Percentiles rank a stretch among this genome's conserved stretches.
Conservation (phyloP, 306 rosid species). For the Potentilla sterilis region DNA sequence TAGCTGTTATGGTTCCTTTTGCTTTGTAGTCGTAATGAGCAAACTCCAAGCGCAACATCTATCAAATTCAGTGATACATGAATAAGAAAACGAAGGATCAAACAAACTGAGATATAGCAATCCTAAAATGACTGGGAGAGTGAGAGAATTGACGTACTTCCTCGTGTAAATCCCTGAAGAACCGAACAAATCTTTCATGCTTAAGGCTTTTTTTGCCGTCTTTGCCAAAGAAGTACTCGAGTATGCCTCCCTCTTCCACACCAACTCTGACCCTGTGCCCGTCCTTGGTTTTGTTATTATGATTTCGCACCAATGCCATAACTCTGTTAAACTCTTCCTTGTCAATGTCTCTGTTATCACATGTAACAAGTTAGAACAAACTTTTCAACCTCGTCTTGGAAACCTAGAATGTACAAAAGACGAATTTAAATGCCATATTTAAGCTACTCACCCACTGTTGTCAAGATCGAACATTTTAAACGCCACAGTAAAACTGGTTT, state of each 20-base stretch:
- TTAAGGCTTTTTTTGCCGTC: slow-evolving; percentile 51
- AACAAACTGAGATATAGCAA: background rate
- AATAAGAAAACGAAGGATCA: background rate
- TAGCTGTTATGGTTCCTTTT: slow-evolving; percentile 61
- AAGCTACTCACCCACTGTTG: slow-evolving; percentile 55
- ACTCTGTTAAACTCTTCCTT: slow-evolving; percentile 69
- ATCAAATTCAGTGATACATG: slow-evolving; percentile 15
- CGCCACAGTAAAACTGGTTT: slow-evolving; percentile 64
- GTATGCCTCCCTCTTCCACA: slow-evolving; percentile 59
- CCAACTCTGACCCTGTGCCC: slow-evolving; percentile 45
- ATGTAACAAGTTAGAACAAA: background rate
- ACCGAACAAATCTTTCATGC: slow-evolving; percentile 62
- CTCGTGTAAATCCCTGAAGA: slow-evolving; percentile 57
- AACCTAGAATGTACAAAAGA: background rate
- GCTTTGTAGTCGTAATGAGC: slow-evolving; percentile 63
- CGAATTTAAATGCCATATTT: background rate
- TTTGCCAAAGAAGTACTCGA: slow-evolving; percentile 70
- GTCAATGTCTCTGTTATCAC: slow-evolving; percentile 53
- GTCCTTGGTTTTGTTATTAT: slow-evolving; percentile 54
- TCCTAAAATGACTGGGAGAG: background rate
- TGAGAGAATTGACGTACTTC: slow-evolving; percentile 43
- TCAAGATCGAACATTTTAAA: slow-evolving; percentile 85
- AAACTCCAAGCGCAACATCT: slow-evolving; percentile 70
- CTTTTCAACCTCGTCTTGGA: background rate
- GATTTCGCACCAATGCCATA: slow-evolving; percentile 70